These are phyloP conservation scores for Lasiodiplodia theobromae DNA, from an alignment of 2,329 filamentous ascomycete genomes.

Conservation along the genomic window DNA sequence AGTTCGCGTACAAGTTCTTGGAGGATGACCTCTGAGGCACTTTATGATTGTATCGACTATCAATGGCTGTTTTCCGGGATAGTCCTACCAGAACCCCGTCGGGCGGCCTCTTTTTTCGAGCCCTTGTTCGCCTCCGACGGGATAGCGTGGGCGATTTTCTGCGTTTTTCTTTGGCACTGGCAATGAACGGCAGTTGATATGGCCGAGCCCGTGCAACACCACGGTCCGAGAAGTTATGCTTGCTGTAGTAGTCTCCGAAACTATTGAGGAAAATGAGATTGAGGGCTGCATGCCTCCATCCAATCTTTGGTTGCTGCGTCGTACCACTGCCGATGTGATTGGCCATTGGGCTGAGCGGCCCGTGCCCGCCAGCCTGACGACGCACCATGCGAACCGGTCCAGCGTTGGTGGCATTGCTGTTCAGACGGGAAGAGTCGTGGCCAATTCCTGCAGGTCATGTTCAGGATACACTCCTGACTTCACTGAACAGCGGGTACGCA, in stretches of 20 bases:
- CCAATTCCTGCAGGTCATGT: background rate
- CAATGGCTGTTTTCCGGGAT: background rate
- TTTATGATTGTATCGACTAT: background rate
- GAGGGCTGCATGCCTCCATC: background rate
- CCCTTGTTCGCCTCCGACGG: background rate
- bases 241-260: conserved; percentile 24
- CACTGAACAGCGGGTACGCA: background rate
- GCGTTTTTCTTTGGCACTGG: conserved; percentile 20
- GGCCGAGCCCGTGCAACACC: background rate
- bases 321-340: conserved; percentile 22
- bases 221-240: conserved; percentile 24
- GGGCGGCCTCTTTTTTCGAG: background rate
- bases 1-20: conserved; percentile 97
- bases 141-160: conserved; percentile 6
- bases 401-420: background rate
- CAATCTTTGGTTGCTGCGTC: conserved; percentile 26
- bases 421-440: background rate
- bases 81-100: background rate
- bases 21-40: conserved; percentile 79
- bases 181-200: conserved; percentile 5
- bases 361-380: conserved; percentile 21
- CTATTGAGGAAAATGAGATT: conserved; percentile 17
- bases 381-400: background rate
- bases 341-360: conserved; percentile 9
- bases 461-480: background rate